Base-by-base conservation (phyloP, 1,284 basidiomycete genomes). In the Fomitopsis schrenkii region DNA sequence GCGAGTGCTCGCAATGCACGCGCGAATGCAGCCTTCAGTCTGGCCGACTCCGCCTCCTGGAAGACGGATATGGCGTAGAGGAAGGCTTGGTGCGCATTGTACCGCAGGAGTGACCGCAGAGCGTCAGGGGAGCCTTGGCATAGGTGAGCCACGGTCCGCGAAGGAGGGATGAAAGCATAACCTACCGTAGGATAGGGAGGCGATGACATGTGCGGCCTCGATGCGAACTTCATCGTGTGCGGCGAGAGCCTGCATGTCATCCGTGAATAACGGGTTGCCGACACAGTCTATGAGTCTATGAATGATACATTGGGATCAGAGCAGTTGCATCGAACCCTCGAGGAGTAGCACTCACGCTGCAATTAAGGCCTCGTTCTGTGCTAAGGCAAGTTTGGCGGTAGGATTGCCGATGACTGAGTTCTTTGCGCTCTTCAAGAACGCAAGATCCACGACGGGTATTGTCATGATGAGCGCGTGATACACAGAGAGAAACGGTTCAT, bases 341-440 rank as follows among this genome's bases (percentile, higher is more conserved):
- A 9, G 41, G 33, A 59, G 30, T 42, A 28, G 15, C 9, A 76
- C 83, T 67, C 63, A 88, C 87, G 74, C 77, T 67, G 77, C 75
- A 15, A 90, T 74, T 68, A 86, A 85, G 9, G 68, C 71, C 15
- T 79, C 75, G 63, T 90, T 85, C 46, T 77, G 72, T 0, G 84
- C 81, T 3, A 89, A 74, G 8, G 79, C 71, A 1, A 79, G 70
- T 71, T 92, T 92, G 1, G 86, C 87, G 0, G 83, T 82, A 0
- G 88, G 87, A 64, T 90, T 91, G 3, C 90, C 90, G 42, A 92
- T 91, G 60, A 91, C 84, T 1, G 78, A 71, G 71, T 92, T 92
- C 75, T 91, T 91, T 61, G 84, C 77, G 61, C 78, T 77, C 72
- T 89, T 90, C 65, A 91, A 80, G 5, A 74, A 70, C 0, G 72